phyloP scores from a whole-genome alignment of 2,329 filamentous ascomycete genomes.

The Aspergillus caelatus region DNA sequence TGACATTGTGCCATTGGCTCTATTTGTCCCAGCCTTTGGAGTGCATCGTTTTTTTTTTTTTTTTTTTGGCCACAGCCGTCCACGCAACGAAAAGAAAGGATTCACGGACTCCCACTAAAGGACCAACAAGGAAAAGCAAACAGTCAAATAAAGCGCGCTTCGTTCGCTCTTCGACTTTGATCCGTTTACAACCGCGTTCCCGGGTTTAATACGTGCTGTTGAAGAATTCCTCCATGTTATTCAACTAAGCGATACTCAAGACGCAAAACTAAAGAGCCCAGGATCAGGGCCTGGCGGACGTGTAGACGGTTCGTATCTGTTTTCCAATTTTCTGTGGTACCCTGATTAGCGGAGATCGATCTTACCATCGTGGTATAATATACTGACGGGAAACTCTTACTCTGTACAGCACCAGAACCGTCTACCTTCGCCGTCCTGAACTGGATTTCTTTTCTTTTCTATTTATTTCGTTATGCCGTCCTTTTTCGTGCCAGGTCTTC shows the following conservation, averaged over 20 bases:
- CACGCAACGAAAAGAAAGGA: constrained; percentile 6
- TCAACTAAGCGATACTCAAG: constrained; percentile 39
- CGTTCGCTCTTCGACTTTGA: constrained; percentile 28
- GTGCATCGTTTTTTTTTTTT: constrained; percentile 13
- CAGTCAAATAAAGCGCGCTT: constrained; percentile 23
- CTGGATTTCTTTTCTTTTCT: constrained; percentile 27
- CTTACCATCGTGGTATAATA: constrained; percentile 10
- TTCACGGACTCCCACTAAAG: constrained; percentile 13
- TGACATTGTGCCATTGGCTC: constrained; percentile 6
- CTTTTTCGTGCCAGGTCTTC: constrained; percentile 44
- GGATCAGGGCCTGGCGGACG: constrained; percentile 44
- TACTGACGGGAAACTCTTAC: constrained; percentile 26
- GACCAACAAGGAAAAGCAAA: constrained; percentile 19
- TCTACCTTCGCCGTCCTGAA: constrained; percentile 42
- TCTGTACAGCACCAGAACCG: constrained; percentile 26
- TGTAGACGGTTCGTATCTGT: constrained; percentile 45
- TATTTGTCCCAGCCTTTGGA: constrained; percentile 12
- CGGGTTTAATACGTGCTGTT: constrained; percentile 22
- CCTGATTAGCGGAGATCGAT: constrained; percentile 4
- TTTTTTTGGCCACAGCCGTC: constrained; percentile 2
- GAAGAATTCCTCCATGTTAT: constrained; percentile 41
- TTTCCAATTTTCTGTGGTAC: constrained; percentile 7
- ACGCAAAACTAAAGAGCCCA: constrained; percentile 39
- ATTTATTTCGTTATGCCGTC: constrained; percentile 42
- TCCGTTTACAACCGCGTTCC: constrained; percentile 14